phyloP scores from a whole-genome alignment of 192 early-diverging fungal species.

The Entomortierella parvispora region DNA sequence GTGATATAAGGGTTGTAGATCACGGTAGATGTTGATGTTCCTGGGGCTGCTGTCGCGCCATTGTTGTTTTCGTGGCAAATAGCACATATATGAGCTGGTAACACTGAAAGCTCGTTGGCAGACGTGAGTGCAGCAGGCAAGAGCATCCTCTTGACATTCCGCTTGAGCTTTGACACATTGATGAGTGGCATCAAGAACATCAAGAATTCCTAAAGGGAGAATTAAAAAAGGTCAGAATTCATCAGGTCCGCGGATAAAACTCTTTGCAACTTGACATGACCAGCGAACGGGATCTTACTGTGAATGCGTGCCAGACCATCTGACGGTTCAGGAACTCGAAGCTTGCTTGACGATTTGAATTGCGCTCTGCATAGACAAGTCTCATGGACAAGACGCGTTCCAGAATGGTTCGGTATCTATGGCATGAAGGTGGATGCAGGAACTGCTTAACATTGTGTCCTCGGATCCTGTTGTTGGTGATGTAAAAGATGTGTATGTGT shows the following conservation, averaged over 20 bases:
- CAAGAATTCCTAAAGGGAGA: constrained; percentile 79
- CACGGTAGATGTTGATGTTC: constrained; percentile 45
- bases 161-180: constrained; percentile 69
- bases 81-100: constrained; percentile 79
- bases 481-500: no score
- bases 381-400: constrained; percentile 86
- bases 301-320: constrained; percentile 93
- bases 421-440: no score
- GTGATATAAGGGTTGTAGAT: constrained; percentile 78
- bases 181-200: constrained; percentile 87
- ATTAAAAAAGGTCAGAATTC: constrained; percentile 16
- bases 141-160: constrained; percentile 57
- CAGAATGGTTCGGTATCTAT: constrained; percentile 77
- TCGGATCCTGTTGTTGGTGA: no score
- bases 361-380: constrained; percentile 82
- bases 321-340: constrained; percentile 96
- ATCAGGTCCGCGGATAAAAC: constrained; percentile 4
- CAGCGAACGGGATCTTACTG: constrained; percentile 57
- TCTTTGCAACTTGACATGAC: neutral
- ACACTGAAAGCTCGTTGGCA: constrained; percentile 52
- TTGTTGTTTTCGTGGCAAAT: constrained; percentile 75
- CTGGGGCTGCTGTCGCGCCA: constrained; percentile 33
- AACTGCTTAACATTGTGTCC: no score
- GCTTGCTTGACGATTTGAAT: constrained; percentile 79
- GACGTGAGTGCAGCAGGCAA: constrained; percentile 58